Base-by-base conservation (phyloP, 106 monocot species). In the Dendrobium nobile region DNA sequence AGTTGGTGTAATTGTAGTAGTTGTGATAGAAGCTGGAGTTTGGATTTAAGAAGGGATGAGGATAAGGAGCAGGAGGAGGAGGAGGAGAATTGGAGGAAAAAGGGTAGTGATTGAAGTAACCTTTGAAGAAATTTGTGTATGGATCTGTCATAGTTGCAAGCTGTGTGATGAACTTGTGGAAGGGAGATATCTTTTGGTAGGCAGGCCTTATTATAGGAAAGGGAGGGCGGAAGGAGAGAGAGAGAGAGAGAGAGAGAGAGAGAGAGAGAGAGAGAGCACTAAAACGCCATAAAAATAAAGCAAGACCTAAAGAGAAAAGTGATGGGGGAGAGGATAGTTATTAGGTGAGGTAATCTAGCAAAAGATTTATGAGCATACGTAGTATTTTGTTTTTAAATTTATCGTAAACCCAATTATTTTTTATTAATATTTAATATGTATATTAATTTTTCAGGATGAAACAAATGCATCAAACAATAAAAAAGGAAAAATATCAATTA, bases 111-210 rank as follows among this genome's bases (percentile, higher is more conserved):
- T 91, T 86, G 78, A 89, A 84, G 76, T 83, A 85, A 28, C 82
- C 85, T 13, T 13, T 51, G 88, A 82, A 89, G 83, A 92, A 87
- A 86, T 90, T 88, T 64, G 80, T 81, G 90, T 87, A 87, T 47
- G 92, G 92, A 82, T 95, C 87, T 82, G 80, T 82, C 95, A 95
- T 95, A 13, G 51, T 51, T 51, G 10, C 51, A 51, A 15, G 72
- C 70, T 82, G 72, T 75, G 37, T 17, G 19, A 7, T 15, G 51
- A 13, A 13, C 28, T 4, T 31, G 56, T 9, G 72, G 10, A 54
- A 47, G 41, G 37, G 26, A 47, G 24, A 42, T 65, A 22, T 65
- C 64, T 65, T 65, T 65, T 65, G 59, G 11, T 61, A 40, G 73
- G 74, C n/a, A 40, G 75, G 61, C 9, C 47, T 75, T 26, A 37